A percentile compares a stretch with the other conserved stretches of the same genome.
Evolutionary conservation across 306 rosid genomes (phyloP).

Genomic region (Castanea sativa): DNA sequence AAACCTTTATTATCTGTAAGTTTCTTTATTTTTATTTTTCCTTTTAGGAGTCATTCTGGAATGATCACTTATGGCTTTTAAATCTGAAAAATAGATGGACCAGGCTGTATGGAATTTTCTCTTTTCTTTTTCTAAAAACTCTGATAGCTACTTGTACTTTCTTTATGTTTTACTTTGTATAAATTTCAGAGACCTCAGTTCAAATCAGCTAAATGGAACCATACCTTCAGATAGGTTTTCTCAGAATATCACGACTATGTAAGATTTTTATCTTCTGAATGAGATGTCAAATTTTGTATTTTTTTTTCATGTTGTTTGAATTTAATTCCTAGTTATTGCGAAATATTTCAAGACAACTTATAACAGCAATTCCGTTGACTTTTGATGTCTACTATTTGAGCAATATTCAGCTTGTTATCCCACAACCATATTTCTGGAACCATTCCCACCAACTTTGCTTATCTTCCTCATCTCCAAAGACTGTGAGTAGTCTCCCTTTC

Average conservation of each 20-base stretch:
- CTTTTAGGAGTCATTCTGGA: not conserved
- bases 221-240: conserved; percentile 60
- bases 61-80: not conserved
- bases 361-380: not conserved
- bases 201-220: conserved; percentile 67
- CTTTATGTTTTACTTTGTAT: conserved; percentile 19
- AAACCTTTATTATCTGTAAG: conserved; percentile 65
- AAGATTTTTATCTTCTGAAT: conserved; percentile 41
- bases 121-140: not conserved
- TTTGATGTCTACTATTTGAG: conserved; percentile 6
- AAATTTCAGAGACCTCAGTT: conserved; percentile 76
- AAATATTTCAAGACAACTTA: not conserved
- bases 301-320: not conserved
- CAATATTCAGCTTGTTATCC: conserved; percentile 60
- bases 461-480: conserved; percentile 61
- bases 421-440: conserved; percentile 66
- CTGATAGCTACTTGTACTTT: conserved; percentile 10
- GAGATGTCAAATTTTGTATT: not conserved
- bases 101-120: conserved; percentile 2
- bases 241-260: conserved; percentile 77
- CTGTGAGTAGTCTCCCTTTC: conserved; percentile 46
- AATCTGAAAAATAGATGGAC: conserved; percentile 11
- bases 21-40: conserved; percentile 26
- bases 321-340: not conserved
- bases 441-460: conserved; percentile 64